Evolutionary conservation across 108 stramenopile species (phyloP), one percentile per base, ranked within the genome.

Genomic region (Cyclotella baltica): DNA sequence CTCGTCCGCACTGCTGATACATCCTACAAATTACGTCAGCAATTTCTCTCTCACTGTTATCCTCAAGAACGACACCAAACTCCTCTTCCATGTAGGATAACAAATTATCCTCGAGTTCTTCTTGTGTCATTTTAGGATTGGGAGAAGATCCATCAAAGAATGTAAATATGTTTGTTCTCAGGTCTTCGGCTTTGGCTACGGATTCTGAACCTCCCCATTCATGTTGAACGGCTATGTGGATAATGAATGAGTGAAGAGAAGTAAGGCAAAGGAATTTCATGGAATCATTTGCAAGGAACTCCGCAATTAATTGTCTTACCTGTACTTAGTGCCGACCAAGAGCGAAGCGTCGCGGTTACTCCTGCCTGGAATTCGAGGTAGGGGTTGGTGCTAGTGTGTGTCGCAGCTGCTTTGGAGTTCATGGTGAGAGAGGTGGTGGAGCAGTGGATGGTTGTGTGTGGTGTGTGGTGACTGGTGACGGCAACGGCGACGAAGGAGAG

Each of bases 81-180:
- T 96, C 92, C 72, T 96, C 92, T 72, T 96, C 95, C 85, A 96
- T 86, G 64, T 91, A 96, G 30, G 83, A 85, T 5, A 87, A 81
- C 56, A 96, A 81, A 61, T 91, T 84, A 58, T 96, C 95, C 77
- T 91, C 90, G 46, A 91, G 73, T 77, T 91, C 90, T 15, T 72
- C 70, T 13, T 53, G 33, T 13, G 80, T 62, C 63, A 86, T 82
- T 55, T 71, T 78, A 28, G 81, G 81, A 33, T 85, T 87, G 46
- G 55, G 76, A 10, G 77, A 65, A 19, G 70, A 59, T n/a, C 89
- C 89, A 43, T 88, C 81, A 52, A 95, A 81, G 56, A 73, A 51
- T n/a, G 72, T 59, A 36, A 88, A 89, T 46, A 92, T 87, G 55
- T 73, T 84, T 25, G 70, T 29, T 20, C 95, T 81, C 11, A 93